These are phyloP conservation scores for Candida frijolesensis DNA, from an alignment of 1,139 yeast species.

Conservation along the genomic window DNA sequence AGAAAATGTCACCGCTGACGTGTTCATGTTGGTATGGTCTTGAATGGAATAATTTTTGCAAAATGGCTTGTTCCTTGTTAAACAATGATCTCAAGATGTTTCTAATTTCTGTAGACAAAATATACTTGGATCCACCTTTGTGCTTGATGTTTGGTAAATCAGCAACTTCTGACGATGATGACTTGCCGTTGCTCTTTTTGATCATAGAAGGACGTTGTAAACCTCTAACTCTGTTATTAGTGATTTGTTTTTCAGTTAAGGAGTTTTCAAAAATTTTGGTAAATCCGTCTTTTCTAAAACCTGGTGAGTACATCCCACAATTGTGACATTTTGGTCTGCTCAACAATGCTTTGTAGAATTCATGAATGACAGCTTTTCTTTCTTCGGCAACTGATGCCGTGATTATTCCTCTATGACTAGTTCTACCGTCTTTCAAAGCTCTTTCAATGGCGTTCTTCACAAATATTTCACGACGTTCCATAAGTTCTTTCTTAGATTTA, in stretches of 20 bases:
- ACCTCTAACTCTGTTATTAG: constrained; percentile 84
- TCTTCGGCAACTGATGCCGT: constrained; percentile 89
- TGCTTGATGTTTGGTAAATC: constrained; percentile 51
- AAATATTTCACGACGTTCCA: constrained; percentile 63
- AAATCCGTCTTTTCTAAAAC: constrained; percentile 92
- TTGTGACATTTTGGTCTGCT: constrained; percentile 88
- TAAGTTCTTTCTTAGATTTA: constrained; percentile 48
- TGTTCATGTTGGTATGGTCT: constrained; percentile 59
- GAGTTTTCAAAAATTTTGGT: constrained; percentile 90
- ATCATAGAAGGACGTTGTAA: constrained; percentile 72
- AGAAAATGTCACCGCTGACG: constrained; percentile 85
- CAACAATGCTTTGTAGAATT: constrained; percentile 71
- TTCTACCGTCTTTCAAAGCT: constrained; percentile 80
- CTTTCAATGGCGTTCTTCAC: constrained; percentile 70
- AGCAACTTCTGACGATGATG: constrained; percentile 15
- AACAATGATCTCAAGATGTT: constrained; percentile 77
- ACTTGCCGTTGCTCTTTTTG: constrained; percentile 22
- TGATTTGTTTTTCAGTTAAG: constrained; percentile 74
- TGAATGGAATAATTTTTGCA: constrained; percentile 71
- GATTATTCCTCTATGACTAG: constrained; percentile 64
- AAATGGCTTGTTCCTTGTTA: constrained; percentile 62
- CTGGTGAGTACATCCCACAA: constrained; percentile 94
- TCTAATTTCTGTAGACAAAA: constrained; percentile 84
- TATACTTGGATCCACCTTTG: constrained; percentile 77
- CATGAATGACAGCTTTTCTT: constrained; percentile 74